These are phyloP conservation scores for Pseudisothecium myosuroides DNA, from an alignment of 225 moss, liverwort and hornwort genomes.

Conservation along the genomic window DNA sequence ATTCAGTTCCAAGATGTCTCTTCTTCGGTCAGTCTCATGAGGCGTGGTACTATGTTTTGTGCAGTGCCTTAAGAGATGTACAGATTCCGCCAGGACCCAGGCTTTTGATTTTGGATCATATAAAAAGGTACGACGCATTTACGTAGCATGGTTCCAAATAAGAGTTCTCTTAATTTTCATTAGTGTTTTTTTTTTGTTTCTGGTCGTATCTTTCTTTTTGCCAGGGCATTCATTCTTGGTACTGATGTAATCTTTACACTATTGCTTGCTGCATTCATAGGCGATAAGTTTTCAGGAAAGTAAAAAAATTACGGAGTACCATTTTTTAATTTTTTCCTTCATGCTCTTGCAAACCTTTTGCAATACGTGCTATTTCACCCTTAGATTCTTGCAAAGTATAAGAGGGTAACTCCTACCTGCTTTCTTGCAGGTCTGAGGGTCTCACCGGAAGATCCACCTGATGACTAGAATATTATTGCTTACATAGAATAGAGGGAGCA, in stretches of 20 bases:
- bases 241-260: not conserved
- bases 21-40: not conserved
- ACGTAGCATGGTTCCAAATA: not conserved
- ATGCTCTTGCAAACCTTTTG: not conserved
- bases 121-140: slow-evolving; percentile 48
- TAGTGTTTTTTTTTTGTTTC: not conserved
- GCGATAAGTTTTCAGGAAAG: not conserved
- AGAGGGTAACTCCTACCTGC: not conserved
- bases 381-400: not conserved
- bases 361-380: not conserved
- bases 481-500: slow-evolving; percentile 1
- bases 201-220: not conserved
- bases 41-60: not conserved
- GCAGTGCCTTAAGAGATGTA: slow-evolving; percentile 77
- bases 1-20: not conserved
- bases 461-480: not conserved
- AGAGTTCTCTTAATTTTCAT: not conserved
- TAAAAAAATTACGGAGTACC: too few species aligned
- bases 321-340: not conserved
- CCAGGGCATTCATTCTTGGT: not conserved
- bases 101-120: slow-evolving; percentile 80
- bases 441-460: not conserved
- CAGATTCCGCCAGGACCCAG: slow-evolving; percentile 83
- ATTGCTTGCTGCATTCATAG: not conserved
- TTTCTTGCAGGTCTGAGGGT: slow-evolving; percentile 17